phyloP scores from a whole-genome alignment of 805 yeast genomes.

The Myxozyma vanderwaltii region DNA sequence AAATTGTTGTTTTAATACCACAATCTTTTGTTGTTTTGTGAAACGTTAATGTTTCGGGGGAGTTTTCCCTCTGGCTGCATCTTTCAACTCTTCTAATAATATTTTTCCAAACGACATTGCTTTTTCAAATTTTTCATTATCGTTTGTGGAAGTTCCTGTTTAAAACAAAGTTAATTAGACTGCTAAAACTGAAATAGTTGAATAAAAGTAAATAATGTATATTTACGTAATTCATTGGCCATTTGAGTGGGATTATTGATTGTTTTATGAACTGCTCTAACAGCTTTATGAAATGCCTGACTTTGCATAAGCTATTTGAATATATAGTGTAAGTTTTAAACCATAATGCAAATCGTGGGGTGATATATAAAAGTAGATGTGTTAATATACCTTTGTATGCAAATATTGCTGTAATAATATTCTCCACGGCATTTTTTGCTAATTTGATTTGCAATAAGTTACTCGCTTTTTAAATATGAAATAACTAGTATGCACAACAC shows the following conservation, averaged over 20 bases:
- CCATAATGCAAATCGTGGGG: not conserved
- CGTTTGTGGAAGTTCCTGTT: slow-evolving; percentile 5
- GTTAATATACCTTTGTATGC: slow-evolving; percentile 16
- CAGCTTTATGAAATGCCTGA: slow-evolving; percentile 21
- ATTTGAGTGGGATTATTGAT: slow-evolving; percentile 16
- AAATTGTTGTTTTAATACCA: too few relatives aligned
- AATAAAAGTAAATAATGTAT: not conserved
- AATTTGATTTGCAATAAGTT: not conserved
- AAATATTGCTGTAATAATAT: slow-evolving; percentile 9
- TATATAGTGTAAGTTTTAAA: not conserved
- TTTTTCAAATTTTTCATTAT: slow-evolving; percentile 15
- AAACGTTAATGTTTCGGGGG: slow-evolving; percentile 6
- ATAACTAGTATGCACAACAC: too few relatives aligned
- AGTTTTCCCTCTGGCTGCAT: slow-evolving; percentile 17
- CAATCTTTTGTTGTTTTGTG: not conserved
- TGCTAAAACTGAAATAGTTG: not conserved
- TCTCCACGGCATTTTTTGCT: slow-evolving; percentile 24
- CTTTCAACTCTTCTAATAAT: slow-evolving; percentile 23
- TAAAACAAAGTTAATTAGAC: not conserved
- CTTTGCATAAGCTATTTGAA: slow-evolving; percentile 30
- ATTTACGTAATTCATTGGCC: slow-evolving; percentile 17
- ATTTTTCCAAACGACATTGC: slow-evolving; percentile 19
- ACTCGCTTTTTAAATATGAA: too few relatives aligned
- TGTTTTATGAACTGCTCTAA: slow-evolving; percentile 15
- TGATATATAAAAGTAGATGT: not conserved